These are phyloP conservation scores for Fusarium newnesense DNA, from an alignment of 2,329 filamentous ascomycete genomes.

Conservation along the genomic window DNA sequence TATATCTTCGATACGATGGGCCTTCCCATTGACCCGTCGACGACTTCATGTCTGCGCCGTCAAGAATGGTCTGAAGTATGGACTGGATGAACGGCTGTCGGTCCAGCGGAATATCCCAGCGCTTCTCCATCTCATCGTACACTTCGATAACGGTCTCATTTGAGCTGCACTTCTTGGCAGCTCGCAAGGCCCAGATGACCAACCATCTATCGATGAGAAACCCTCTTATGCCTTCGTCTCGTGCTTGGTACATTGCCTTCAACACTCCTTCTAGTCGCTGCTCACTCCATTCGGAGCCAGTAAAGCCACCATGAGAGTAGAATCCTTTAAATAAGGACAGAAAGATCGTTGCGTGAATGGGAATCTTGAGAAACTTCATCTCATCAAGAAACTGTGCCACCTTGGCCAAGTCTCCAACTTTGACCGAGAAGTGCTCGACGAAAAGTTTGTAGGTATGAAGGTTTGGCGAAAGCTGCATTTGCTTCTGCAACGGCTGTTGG, in stretches of 20 bases:
- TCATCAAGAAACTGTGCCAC: conserved; percentile 80
- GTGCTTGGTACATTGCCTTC: conserved; percentile 68
- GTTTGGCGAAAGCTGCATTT: conserved; percentile 76
- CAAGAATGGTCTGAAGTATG: conserved; percentile 56
- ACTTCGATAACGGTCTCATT: conserved; percentile 62
- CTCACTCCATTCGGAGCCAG: conserved; percentile 75
- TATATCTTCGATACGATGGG: conserved; percentile 35
- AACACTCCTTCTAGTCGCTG: conserved; percentile 75
- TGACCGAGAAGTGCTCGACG: conserved; percentile 76
- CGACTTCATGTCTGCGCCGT: conserved; percentile 47
- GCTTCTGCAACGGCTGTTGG: conserved; percentile 64
- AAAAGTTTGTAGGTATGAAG: conserved; percentile 83
- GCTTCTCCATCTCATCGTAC: conserved; percentile 60
- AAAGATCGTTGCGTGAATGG: conserved; percentile 80
- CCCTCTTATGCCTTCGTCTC: conserved; percentile 57
- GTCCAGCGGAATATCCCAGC: conserved; percentile 58
- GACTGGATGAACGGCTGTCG: conserved; percentile 59
- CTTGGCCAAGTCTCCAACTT: conserved; percentile 75
- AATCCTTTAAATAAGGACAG: conserved; percentile 87
- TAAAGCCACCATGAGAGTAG: conserved; percentile 72
- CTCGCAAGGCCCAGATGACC: conserved; percentile 68
- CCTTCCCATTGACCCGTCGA: conserved; percentile 40
- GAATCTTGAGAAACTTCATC: conserved; percentile 77
- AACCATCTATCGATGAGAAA: conserved; percentile 70
- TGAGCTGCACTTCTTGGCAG: conserved; percentile 70